Evolutionary conservation across 2,329 filamentous ascomycete species (phyloP).

Genomic region (Pseudogymnoascus sp.): DNA sequence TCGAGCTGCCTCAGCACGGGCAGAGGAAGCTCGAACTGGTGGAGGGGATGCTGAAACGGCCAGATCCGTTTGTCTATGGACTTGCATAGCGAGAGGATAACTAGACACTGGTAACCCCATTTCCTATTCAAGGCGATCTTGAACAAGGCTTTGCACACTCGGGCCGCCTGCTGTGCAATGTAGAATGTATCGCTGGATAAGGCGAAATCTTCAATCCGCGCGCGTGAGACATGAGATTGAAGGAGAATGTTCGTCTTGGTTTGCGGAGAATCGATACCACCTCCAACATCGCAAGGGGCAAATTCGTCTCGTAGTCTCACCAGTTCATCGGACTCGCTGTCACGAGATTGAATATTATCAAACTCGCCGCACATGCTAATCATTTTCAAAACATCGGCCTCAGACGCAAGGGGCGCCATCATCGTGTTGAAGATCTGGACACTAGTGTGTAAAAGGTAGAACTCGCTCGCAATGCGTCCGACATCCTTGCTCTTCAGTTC

Average conservation of each 20-base stretch:
- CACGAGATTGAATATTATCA: constrained; percentile 88
- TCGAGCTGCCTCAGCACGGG: constrained; percentile 79
- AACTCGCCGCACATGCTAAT: constrained; percentile 97
- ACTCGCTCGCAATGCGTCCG: constrained; percentile 93
- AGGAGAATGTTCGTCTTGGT: constrained; percentile 93
- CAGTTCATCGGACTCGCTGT: constrained; percentile 86
- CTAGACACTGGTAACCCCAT: constrained; percentile 92
- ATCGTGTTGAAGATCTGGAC: constrained; percentile 93
- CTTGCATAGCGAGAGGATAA: constrained; percentile 85
- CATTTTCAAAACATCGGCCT: constrained; percentile 92
- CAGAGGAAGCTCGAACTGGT: constrained; percentile 85
- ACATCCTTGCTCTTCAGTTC: constrained; percentile 92
- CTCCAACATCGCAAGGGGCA: constrained; percentile 70
- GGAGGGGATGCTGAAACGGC: constrained; percentile 89
- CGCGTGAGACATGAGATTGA: constrained; percentile 86
- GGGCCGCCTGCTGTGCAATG: constrained; percentile 87
- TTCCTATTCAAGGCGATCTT: constrained; percentile 94
- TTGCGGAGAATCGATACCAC: constrained; percentile 62
- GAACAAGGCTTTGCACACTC: constrained; percentile 90
- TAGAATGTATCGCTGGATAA: constrained; percentile 87
- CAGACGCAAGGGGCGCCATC: constrained; percentile 79
- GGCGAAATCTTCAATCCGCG: constrained; percentile 85
- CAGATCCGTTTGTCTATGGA: constrained; percentile 95
- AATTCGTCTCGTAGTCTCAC: constrained; percentile 59
- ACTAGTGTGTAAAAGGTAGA: constrained; percentile 87